A percentile compares a stretch with the other conserved stretches of the same genome.
Conservation (phyloP, 2,329 filamentous ascomycete genomes). For the Neofusicoccum sp. region DNA sequence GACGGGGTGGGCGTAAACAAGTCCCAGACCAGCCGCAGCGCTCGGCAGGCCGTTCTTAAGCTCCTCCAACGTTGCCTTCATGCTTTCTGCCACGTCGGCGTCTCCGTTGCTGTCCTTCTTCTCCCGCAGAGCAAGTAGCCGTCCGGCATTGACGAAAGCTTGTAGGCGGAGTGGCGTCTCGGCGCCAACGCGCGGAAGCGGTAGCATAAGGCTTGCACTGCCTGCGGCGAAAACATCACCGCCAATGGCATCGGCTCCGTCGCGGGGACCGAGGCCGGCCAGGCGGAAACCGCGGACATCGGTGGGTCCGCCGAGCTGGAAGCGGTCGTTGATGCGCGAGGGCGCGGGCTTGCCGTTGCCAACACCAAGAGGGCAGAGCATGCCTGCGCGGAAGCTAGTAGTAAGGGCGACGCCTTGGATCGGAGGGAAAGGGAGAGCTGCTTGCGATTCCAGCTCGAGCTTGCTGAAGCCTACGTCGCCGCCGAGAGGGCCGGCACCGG, state of each 20-base stretch:
- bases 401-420: slow-evolving; percentile 80
- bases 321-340: slow-evolving; percentile 88
- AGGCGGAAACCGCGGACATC: slow-evolving; percentile 93
- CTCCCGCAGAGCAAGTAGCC: slow-evolving; percentile 71
- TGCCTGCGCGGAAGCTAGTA: slow-evolving; percentile 73
- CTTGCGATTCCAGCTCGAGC: slow-evolving; percentile 78
- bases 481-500: slow-evolving; percentile 76
- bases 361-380: slow-evolving; percentile 77
- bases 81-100: slow-evolving; percentile 51
- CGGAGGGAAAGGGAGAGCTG: slow-evolving; percentile 66
- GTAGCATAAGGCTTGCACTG: slow-evolving; percentile 80
- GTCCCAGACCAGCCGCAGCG: slow-evolving; percentile 78
- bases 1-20: slow-evolving; percentile 93
- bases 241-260: slow-evolving; percentile 80
- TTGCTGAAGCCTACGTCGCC: slow-evolving; percentile 96
- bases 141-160: slow-evolving; percentile 85
- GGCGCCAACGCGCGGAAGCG: slow-evolving; percentile 75
- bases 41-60: slow-evolving; percentile 76
- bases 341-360: slow-evolving; percentile 59
- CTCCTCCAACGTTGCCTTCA: slow-evolving; percentile 65
- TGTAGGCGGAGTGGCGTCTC: slow-evolving; percentile 86
- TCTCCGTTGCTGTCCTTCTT: slow-evolving; percentile 38
- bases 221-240: slow-evolving; percentile 91
- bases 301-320: slow-evolving; percentile 89
- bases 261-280: slow-evolving; percentile 82